Base-by-base conservation (phyloP, 2,329 filamentous ascomycete species). In the Nothophaeocryptopus gaeumannii region DNA sequence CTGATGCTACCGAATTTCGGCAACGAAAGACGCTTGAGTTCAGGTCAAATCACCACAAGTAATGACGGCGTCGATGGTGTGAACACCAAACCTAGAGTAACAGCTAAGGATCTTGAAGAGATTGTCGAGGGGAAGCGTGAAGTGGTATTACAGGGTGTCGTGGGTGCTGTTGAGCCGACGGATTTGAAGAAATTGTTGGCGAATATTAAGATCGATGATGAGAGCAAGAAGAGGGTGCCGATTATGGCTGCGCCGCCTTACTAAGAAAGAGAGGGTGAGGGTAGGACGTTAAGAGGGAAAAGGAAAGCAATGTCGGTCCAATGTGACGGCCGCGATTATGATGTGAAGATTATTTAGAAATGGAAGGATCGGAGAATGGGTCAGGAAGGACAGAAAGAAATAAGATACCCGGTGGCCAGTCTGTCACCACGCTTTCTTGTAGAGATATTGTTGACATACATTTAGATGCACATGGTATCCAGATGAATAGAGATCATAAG, bases 1-100 rank as follows among this genome's bases (percentile, higher is more conserved):
- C 42, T 59, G 12, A 59, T 59, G 58, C 41, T 56, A 14, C 57
- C 57, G 5, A 53, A 55, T 15, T 43, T 54, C 36, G 55, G 45
- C n/a, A 55, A 44, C 7, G 58, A 58, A 29, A 39, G 55, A 16
- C 43, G 58, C 13, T 20, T 58, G 39, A 60, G 58, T 39, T 53
- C 51, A 8, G 53, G 51, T 11, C 54, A 56, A 36, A 53, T 56
- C 34, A 51, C 49, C 44, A 53, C 49, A 20, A 53, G 42, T 14
- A 51, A 45, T 9, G 37, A 40, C n/a, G 39, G 39, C 15, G 34
- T 38, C 5, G 49, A 47, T 9, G 34, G 20, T 26, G 20, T 3
- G 20, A 26, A 26, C 20, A 41, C 34, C 39, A 53, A 53, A 36
- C 39, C 53, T 16, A 38, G 58, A 12, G 49, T 53, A 5, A 45